These are phyloP conservation scores for Leucosporidium scottii DNA, from an alignment of 768 basidiomycete species.

Conservation along the genomic window DNA sequence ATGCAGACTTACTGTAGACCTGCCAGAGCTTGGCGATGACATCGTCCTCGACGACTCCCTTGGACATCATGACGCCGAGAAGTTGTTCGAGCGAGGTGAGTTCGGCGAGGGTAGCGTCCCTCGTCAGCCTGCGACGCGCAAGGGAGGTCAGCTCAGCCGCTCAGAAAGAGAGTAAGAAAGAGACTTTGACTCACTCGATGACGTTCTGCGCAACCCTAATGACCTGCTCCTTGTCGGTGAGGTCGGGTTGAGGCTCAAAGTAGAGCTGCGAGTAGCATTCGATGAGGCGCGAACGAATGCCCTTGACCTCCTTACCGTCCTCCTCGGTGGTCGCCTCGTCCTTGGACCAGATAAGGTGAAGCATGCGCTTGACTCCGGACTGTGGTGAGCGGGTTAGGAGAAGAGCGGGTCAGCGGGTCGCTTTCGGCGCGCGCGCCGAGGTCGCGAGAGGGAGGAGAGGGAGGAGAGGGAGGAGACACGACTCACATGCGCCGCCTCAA, in stretches of 20 bases:
- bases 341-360: constrained; percentile 95
- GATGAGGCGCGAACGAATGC: constrained; percentile 74
- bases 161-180: background rate
- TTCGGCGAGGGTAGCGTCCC: constrained; percentile 85
- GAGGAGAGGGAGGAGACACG: background rate
- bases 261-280: constrained; percentile 83
- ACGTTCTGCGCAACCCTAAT: constrained; percentile 92
- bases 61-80: constrained; percentile 92
- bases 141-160: background rate
- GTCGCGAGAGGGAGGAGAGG: background rate
- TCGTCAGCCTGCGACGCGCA: constrained; percentile 61
- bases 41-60: constrained; percentile 70
- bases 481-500: constrained; percentile 66
- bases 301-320: constrained; percentile 72
- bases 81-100: constrained; percentile 93
- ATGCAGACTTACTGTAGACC: constrained; percentile 67
- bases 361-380: constrained; percentile 88
- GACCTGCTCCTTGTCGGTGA: constrained; percentile 75
- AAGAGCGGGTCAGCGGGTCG: background rate
- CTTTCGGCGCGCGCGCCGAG: too few relatives aligned
- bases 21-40: constrained; percentile 91
- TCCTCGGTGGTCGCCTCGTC: constrained; percentile 68
- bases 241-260: constrained; percentile 63
- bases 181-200: constrained; percentile 66
- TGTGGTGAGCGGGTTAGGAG: constrained; percentile 38